A percentile compares a stretch with the other conserved stretches of the same genome.
Conservation (phyloP, 2,329 filamentous ascomycete genomes). For the Aspergillus sp. region DNA sequence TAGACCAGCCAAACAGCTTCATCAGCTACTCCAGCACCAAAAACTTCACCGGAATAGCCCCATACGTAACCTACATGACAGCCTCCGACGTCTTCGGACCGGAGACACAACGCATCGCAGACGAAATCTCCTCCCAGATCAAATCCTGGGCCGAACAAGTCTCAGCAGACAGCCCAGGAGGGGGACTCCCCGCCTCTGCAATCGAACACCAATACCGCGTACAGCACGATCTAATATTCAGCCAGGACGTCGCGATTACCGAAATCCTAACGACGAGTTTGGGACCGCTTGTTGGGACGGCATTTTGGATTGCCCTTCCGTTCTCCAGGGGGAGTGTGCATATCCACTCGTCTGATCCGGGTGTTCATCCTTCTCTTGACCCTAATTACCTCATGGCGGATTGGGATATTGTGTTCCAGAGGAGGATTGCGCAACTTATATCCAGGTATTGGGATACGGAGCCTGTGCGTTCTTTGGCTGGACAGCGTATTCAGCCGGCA, state of each 20-base stretch:
- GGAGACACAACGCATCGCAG: neutral
- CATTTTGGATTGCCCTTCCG: slow-evolving; percentile 24
- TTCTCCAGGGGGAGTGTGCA: slow-evolving; percentile 26
- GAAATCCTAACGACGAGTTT: slow-evolving; percentile 22
- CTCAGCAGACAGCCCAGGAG: neutral
- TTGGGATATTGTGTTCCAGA: slow-evolving; percentile 14
- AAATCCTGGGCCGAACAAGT: neutral
- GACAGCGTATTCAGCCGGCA: neutral
- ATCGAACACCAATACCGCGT: slow-evolving; percentile 11
- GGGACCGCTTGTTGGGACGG: slow-evolving; percentile 11
- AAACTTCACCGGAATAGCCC: neutral
- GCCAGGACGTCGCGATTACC: slow-evolving; percentile 19
- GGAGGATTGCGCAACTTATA: neutral
- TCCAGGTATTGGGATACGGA: neutral
- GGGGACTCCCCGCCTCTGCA: neutral
- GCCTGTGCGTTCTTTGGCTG: neutral
- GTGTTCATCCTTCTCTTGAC: slow-evolving; percentile 16
- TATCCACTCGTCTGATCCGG: slow-evolving; percentile 14
- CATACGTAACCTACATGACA: slow-evolving; percentile 1
- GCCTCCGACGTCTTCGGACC: neutral
- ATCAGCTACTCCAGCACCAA: slow-evolving; percentile 3
- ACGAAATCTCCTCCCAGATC: neutral
- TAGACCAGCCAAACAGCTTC: slow-evolving; percentile 43
- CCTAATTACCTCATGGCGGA: slow-evolving; percentile 24
- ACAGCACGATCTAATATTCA: slow-evolving; percentile 24